A percentile compares a stretch with the other conserved stretches of the same genome.
Evolutionary conservation across 2,329 filamentous ascomycete genomes (phyloP).

Genomic region (Penicillium frequentans): DNA sequence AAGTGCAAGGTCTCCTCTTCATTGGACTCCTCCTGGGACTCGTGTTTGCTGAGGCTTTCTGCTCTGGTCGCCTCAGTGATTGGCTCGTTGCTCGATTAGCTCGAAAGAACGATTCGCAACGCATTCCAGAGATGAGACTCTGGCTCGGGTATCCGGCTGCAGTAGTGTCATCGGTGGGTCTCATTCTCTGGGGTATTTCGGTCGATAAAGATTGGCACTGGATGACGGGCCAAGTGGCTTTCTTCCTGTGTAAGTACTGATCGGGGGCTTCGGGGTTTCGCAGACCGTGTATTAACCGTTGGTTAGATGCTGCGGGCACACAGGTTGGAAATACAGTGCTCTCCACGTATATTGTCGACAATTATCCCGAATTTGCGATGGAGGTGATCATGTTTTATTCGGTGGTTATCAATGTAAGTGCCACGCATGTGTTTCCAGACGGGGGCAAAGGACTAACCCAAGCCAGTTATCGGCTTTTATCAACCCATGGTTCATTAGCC

Average conservation of each 20-base stretch:
- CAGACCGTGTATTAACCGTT: neutral
- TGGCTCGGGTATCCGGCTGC: conserved; percentile 1
- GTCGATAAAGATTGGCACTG: neutral
- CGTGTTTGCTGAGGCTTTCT: neutral
- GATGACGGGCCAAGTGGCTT: neutral
- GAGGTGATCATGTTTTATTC: neutral
- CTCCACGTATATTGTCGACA: neutral
- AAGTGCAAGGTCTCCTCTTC: neutral
- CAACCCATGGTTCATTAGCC: conserved; percentile 3
- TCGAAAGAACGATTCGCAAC: neutral
- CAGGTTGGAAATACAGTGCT: neutral
- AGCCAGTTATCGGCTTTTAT: conserved; percentile 1
- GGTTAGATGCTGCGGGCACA: neutral
- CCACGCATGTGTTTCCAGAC: neutral
- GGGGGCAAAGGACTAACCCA: neutral
- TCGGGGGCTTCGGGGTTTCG: neutral
- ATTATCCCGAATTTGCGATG: neutral
- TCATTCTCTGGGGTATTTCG: neutral
- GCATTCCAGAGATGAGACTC: neutral
- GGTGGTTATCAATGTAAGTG: neutral
- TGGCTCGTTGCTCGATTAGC: neutral
- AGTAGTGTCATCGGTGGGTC: conserved; percentile 2
- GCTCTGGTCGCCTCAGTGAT: neutral
- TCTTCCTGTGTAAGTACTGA: neutral
- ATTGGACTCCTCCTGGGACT: neutral